Base-by-base conservation (phyloP, 805 yeast species). In the Wickerhamiella sorbophila region DNA sequence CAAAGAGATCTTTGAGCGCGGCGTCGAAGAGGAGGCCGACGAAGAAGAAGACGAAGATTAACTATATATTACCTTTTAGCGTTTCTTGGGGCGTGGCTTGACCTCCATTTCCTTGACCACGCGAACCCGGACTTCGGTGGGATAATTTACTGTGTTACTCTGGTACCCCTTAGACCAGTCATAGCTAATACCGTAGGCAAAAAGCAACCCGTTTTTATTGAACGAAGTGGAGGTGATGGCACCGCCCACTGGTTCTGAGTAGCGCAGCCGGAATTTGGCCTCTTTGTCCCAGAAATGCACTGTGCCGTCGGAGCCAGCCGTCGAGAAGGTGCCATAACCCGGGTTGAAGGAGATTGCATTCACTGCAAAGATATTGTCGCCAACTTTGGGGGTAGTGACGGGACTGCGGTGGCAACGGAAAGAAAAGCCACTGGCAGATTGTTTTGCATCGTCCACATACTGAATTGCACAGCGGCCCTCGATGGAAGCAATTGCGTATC, bases 381-480 rank as follows among this genome's bases (percentile, higher is more conserved):
- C 87, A 34, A 68, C 51, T 34, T 72, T 57, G 1, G 68, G 62
- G 15, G 79, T 63, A 34, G 77, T 70, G 19, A 34, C 43, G 29
- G 69, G 65, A 54, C 79, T 85, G 52, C 98, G 75, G 59, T 91
- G 98, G 62, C 98, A 91, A 59, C 84, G 83, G 72, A 91, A 91
- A 4, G 95, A 79, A 59, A 88, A 91, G 2, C 91, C 91, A 29
- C 59, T 59, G 43, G 70, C 69, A 55, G 80, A 49, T 45, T 48
- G 53, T 19, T 40, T 43, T 29, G 31, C 42, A 19, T 84, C 95
- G 53, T 83, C 93, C 42, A 88, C 75, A 58, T 87, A 91, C 58
- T 85, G 94, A 52, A 91, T 77, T 12, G 94, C 94, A 63, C 97
- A 85, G 50, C 98, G 72, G 27, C 97, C 97, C 63, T 91, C 98